These are phyloP conservation scores for Candida lessepsii DNA, from an alignment of 805 yeast genomes.

Conservation along the genomic window DNA sequence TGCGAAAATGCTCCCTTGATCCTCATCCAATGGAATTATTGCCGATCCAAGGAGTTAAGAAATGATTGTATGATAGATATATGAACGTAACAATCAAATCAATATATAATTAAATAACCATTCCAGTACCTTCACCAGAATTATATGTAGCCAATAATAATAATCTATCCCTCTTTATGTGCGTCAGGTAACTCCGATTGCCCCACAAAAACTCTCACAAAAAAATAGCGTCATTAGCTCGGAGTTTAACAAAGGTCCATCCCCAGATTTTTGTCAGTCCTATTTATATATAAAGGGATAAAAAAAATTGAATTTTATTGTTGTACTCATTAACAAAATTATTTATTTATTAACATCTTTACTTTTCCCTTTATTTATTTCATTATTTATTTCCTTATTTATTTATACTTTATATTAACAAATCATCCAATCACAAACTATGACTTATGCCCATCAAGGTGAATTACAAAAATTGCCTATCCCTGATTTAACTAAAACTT, in stretches of 20 bases:
- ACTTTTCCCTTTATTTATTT: conserved; percentile 9
- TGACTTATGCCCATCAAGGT: conserved; percentile 54
- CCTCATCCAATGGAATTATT: conserved; percentile 1
- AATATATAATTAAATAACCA: too few species aligned
- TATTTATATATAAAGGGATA: background rate
- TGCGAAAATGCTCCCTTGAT: conserved; percentile 2
- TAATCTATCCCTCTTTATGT: too few species aligned
- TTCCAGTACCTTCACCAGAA: too few species aligned
- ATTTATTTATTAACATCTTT: background rate
- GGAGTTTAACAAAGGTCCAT: conserved; percentile 1
- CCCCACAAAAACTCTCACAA: conserved; percentile 6
- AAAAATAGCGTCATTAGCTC: conserved; percentile 8
- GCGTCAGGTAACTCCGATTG: conserved; percentile 1
- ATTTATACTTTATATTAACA: too few species aligned
- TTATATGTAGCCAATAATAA: too few species aligned
- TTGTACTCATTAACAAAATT: too few species aligned
- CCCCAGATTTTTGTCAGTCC: conserved; percentile 2
- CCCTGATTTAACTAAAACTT: conserved; percentile 69
- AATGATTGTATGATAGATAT: too few species aligned
- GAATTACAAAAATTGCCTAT: conserved; percentile 70
- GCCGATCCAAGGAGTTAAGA: conserved; percentile 5
- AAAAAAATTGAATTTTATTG: too few species aligned
- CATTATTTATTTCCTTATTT: conserved; percentile 13
- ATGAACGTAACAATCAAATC: too few species aligned
- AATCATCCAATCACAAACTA: background rate